Percentiles rank a stretch among this genome's conserved stretches.
Conservation (phyloP, 1,139 yeast species). For the Candida sanyaensis region DNA sequence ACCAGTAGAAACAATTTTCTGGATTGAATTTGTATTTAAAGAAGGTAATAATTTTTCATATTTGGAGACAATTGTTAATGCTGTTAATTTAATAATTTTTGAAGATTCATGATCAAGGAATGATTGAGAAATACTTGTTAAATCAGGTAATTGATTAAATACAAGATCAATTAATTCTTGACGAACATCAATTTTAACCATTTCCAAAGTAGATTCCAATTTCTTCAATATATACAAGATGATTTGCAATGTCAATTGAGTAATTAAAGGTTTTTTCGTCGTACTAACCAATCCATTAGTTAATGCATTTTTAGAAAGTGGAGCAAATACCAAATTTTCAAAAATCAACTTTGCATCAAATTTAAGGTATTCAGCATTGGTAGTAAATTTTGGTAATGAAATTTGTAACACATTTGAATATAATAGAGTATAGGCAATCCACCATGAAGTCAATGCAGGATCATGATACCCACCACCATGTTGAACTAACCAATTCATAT, state of each 20-base stretch:
- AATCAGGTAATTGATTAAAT: constrained; percentile 31
- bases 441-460: constrained; percentile 75
- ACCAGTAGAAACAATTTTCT: constrained; percentile 19
- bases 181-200: constrained; percentile 30
- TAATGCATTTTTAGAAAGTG: constrained; percentile 60
- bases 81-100: constrained; percentile 27
- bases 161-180: constrained; percentile 34
- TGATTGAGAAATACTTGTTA: constrained; percentile 22
- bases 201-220: constrained; percentile 38
- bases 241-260: constrained; percentile 66
- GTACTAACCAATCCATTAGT: constrained; percentile 54
- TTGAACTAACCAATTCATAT: constrained; percentile 54
- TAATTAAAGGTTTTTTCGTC: constrained; percentile 54
- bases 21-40: constrained; percentile 9
- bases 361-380: constrained; percentile 11
- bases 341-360: constrained; percentile 28
- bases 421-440: constrained; percentile 74
- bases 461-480: constrained; percentile 64
- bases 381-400: constrained; percentile 43
- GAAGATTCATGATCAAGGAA: constrained; percentile 13
- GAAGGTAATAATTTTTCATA: constrained; percentile 25
- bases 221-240: constrained; percentile 57
- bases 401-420: constrained; percentile 58
- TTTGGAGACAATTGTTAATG: constrained; percentile 23
- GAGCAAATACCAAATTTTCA: constrained; percentile 66